Base-by-base conservation (phyloP, 2,329 filamentous ascomycete species). In the Stemphylium lycopersici region DNA sequence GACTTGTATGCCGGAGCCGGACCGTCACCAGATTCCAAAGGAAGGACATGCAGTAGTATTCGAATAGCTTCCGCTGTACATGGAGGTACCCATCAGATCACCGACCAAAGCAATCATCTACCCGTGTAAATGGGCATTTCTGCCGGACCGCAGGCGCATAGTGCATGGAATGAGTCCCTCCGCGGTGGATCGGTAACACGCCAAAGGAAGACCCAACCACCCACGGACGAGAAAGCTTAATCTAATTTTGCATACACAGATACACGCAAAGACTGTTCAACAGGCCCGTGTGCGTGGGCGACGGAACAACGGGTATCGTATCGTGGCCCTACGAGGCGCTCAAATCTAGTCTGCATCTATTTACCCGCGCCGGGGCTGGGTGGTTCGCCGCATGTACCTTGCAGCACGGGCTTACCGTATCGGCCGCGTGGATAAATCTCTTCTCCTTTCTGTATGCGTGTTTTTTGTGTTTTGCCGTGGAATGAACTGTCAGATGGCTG, bases 261-360 rank as follows among this genome's bases (percentile, higher is more conserved):
- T 6, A 24, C 22, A 24, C 22, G 6, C 22, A 24, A 4, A 24
- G 22, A 24, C 22, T 6, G 6, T 24, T n/a, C 15, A 40, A 26
- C 24, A 16, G 22, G n/a, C 44, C 33, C 31, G 22, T 6, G 6
- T 24, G 2, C 22, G 22, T 12, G n/a, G 50, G 31, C 15, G 29
- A 43, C 50, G 47, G 52, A 43, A 41, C 43, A 59, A 52, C 53
- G 40, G 57, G 39, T 44, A 57, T 46, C 49, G 50, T 46, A 41
- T 53, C 31, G 31, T 48, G 16, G 26, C 33, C 24, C 32, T 38
- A 43, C 31, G 22, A 36, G 22, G 8, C 18, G n/a, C 11, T n/a
- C 18, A 3, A 11, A 26, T 39, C 20, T 20, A 37, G 11, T 15
- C 34, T 55, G 46, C 46, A 40, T 18, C 20, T 20, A 32, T 59